Percentiles rank a stretch among this genome's conserved stretches.
Evolutionary conservation across 2,329 filamentous ascomycete species (phyloP).

Genomic region (Penicillium vulpinum): DNA sequence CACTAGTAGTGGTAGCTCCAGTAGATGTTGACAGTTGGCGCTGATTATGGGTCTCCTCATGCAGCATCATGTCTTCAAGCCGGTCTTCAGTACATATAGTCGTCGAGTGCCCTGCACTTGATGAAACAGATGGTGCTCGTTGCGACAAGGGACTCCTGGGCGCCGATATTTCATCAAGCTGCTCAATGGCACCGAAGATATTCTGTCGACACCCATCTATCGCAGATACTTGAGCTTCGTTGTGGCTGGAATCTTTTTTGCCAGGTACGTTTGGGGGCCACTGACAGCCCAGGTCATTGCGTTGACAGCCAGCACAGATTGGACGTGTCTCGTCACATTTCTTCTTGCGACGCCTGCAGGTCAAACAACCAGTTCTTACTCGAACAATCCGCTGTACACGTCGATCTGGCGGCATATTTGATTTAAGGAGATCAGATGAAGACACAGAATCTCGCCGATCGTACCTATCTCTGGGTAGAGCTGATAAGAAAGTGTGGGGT

Average conservation of each 20-base stretch:
- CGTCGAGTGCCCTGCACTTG: constrained; percentile 13
- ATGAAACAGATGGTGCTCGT: constrained; percentile 20
- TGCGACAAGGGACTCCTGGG: constrained; percentile 11
- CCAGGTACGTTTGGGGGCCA: constrained; percentile 27
- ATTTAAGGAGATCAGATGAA: neutral
- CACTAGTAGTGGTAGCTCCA: neutral
- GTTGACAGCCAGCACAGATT: constrained; percentile 34
- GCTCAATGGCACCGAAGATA: constrained; percentile 7
- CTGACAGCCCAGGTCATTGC: constrained; percentile 31
- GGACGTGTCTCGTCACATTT: constrained; percentile 38
- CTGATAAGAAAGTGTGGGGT: constrained; percentile 13
- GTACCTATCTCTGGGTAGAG: neutral
- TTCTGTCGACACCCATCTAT: constrained; percentile 6
- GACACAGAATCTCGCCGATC: constrained; percentile 2
- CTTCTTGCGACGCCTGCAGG: constrained; percentile 35
- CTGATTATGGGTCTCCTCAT: neutral
- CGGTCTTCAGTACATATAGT: constrained; percentile 4
- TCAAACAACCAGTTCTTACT: constrained; percentile 35
- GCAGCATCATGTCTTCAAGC: neutral
- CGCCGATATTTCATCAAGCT: constrained; percentile 3
- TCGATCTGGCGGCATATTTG: constrained; percentile 19
- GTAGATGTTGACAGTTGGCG: constrained; percentile 1
- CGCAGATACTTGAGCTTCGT: neutral
- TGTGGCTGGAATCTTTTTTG: constrained; percentile 9
- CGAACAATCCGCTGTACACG: constrained; percentile 32